Evolutionary conservation across 2,329 filamentous ascomycete genomes (phyloP), one percentile per base, ranked within the genome.

Genomic region (Colletotrichum sidae): DNA sequence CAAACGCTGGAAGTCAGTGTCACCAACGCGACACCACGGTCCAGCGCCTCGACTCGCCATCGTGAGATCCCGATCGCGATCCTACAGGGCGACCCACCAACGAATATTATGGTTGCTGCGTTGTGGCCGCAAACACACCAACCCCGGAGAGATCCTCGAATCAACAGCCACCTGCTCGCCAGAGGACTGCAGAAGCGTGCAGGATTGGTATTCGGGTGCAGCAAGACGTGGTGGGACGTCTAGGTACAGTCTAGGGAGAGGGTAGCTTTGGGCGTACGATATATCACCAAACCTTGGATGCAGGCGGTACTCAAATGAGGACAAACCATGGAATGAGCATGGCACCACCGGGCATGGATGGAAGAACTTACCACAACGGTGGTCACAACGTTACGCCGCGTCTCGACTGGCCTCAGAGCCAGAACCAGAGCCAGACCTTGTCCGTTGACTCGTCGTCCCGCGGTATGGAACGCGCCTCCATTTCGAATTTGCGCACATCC

Each of bases 281-380:
- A 10, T 17, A 64, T 49, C 35, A 34, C 53, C 12, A 41, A 54
- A 59, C 44, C 49, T 59, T 54, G 65, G 55, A 67, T 67, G 64
- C 60, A 60, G 64, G 64, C 54, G 34, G 35, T 47, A 17, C 53
- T 54, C 72, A 72, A 69, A 77, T 78, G 76, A 75, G 75, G 75
- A 76, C 73, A 69, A 77, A 77, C 74, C 76, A 78, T 79, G 79
- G 78, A 74, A 80, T 83, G 79, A 82, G 76, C 73, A 77, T 80
- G 74, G 74, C 78, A 69, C 77, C 79, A 68, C 75, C 76, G 70
- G 78, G 78, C 70, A 84, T 84, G 81, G 81, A 83, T 71, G 78
- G 77, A 74, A 78, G 74, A 70, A 72, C 74, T 67, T 71, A 71
- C 67, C 76, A 76, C 70, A 75, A 76, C 72, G 75, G 74, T 69